These are phyloP conservation scores for Prunus campanulata DNA, from an alignment of 306 rosid species.

Conservation along the genomic window DNA sequence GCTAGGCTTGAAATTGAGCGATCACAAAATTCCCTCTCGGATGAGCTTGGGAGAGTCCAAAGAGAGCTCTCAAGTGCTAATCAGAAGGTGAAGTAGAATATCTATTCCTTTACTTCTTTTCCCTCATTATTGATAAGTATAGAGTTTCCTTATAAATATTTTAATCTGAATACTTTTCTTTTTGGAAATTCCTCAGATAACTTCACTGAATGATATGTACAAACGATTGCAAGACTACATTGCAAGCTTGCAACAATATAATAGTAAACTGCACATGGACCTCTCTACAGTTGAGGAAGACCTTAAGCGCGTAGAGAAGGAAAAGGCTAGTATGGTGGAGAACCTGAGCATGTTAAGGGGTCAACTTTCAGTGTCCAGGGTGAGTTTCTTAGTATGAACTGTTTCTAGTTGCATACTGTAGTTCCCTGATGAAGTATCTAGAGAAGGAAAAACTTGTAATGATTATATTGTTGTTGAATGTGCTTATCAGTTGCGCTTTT, in stretches of 20 bases:
- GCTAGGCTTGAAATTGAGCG: conserved; percentile 76
- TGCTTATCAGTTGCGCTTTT: background rate
- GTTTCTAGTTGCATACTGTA: background rate
- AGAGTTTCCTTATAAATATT: conserved; percentile 4
- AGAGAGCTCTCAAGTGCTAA: conserved; percentile 82
- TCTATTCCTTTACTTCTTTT: conserved; percentile 6
- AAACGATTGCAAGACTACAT: conserved; percentile 90
- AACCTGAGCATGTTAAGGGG: conserved; percentile 73
- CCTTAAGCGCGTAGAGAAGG: conserved; percentile 85
- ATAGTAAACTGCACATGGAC: conserved; percentile 91
- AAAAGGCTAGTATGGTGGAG: conserved; percentile 72
- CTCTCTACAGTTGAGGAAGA: conserved; percentile 86
- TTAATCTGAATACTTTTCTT: background rate
- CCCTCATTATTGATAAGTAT: background rate
- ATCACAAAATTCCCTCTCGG: conserved; percentile 58
- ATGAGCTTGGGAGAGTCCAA: conserved; percentile 83
- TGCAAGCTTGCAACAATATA: conserved; percentile 89
- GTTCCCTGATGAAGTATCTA: background rate
- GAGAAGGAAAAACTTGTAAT: background rate
- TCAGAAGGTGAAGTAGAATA: conserved; percentile 63
- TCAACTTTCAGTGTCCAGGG: conserved; percentile 74
- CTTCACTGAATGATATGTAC: conserved; percentile 93
- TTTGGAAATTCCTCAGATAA: conserved; percentile 53
- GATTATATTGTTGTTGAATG: background rate
- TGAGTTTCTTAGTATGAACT: conserved; percentile 41